These are phyloP conservation scores for Sclerotinia glacialis DNA, from an alignment of 2,329 filamentous ascomycete species.

Conservation along the genomic window DNA sequence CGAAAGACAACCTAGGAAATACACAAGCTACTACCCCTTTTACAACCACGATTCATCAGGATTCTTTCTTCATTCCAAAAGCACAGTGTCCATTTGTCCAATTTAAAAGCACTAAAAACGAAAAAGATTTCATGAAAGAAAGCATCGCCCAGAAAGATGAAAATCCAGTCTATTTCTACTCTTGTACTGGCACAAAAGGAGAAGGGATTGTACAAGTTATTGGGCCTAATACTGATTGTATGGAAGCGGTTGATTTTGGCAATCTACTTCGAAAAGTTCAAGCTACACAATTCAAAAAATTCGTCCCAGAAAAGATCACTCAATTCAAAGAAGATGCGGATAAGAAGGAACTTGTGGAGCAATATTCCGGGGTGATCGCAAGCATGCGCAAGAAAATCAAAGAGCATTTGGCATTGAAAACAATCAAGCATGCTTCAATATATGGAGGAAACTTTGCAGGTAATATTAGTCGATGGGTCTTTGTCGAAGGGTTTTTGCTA, in stretches of 20 bases:
- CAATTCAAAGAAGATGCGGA: constrained; percentile 12
- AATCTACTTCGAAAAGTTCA: constrained; percentile 16
- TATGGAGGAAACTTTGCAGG: too few species aligned
- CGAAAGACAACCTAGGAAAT: too few species aligned
- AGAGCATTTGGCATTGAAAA: too few species aligned
- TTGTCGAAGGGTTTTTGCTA: constrained; percentile 19
- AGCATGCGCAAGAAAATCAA: constrained; percentile 6
- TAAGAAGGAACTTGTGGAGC: not conserved
- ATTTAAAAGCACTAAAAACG: constrained; percentile 17
- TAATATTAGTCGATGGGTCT: not conserved
- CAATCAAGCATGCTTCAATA: too few species aligned
- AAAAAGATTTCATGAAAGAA: constrained; percentile 20
- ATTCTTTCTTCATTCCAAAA: constrained; percentile 31
- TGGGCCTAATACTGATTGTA: constrained; percentile 28
- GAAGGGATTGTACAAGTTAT: constrained; percentile 13
- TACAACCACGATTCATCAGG: constrained; percentile 27
- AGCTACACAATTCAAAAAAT: not conserved
- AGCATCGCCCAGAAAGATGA: not conserved
- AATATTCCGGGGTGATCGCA: constrained; percentile 14
- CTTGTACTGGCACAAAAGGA: not conserved
- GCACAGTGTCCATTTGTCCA: constrained; percentile 11
- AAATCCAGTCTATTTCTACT: constrained; percentile 18
- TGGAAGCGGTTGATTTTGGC: constrained; percentile 28
- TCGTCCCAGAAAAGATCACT: not conserved
- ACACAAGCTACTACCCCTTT: not conserved